These are phyloP conservation scores for Collybia sp. DNA, from an alignment of 768 basidiomycete species.

Conservation along the genomic window DNA sequence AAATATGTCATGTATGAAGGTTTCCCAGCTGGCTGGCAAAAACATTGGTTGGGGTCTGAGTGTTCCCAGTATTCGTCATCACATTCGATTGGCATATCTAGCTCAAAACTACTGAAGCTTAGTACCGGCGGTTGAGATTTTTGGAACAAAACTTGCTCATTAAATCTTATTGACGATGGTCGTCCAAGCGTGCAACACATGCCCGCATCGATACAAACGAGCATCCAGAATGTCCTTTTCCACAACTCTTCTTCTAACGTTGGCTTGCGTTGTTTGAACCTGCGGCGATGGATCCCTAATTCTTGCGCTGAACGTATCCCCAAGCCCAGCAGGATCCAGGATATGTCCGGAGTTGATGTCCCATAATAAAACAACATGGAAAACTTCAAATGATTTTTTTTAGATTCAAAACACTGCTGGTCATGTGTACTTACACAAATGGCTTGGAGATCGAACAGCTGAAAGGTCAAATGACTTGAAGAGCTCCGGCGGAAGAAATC, in stretches of 20 bases:
- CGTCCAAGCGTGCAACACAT: too few relatives aligned
- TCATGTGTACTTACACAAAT: slow-evolving; percentile 46
- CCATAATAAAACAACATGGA: slow-evolving; percentile 43
- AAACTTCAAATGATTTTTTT: slow-evolving; percentile 29
- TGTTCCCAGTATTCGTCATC: slow-evolving; percentile 72
- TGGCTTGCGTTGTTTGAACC: slow-evolving; percentile 19
- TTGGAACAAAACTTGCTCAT: slow-evolving; percentile 45
- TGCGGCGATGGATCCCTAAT: slow-evolving; percentile 61
- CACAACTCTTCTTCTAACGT: slow-evolving; percentile 66
- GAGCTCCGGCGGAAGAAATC: slow-evolving; percentile 57
- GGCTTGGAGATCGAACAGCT: slow-evolving; percentile 67
- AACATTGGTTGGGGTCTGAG: slow-evolving; percentile 41
- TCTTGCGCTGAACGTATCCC: slow-evolving; percentile 74
- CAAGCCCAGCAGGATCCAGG: slow-evolving; percentile 62
- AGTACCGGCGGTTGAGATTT: too few relatives aligned
- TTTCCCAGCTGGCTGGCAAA: slow-evolving; percentile 58
- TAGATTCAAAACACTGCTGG: not conserved
- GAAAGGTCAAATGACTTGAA: slow-evolving; percentile 43
- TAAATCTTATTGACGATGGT: not conserved
- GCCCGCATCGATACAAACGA: too few relatives aligned
- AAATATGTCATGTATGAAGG: slow-evolving; percentile 55
- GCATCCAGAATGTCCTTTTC: slow-evolving; percentile 64
- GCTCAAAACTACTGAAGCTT: slow-evolving; percentile 50
- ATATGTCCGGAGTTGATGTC: slow-evolving; percentile 43
- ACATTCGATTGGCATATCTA: slow-evolving; percentile 58